Percentiles rank a stretch among this genome's conserved stretches.
These are phyloP conservation scores for Hemisphaericaspora nanyangensis DNA, from an alignment of 805 yeast species.

Conservation along the genomic window DNA sequence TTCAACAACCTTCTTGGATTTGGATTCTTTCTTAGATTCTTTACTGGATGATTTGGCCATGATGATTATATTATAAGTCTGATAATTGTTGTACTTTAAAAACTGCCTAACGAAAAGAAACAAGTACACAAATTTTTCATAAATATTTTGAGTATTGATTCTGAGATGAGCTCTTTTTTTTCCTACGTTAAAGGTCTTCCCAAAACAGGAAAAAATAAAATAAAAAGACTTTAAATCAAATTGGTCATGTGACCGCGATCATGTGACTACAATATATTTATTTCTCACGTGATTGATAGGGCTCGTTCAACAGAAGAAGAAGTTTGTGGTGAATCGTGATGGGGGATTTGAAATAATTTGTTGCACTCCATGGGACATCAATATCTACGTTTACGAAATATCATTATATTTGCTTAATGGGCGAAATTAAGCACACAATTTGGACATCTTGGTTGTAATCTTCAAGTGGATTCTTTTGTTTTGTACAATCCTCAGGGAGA, in stretches of 20 bases:
- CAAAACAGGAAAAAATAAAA: not conserved
- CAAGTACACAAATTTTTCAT: constrained; percentile 1
- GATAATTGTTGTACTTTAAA: not conserved
- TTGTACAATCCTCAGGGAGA: too few relatives aligned
- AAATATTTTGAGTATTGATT: not conserved
- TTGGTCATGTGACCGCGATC: not conserved
- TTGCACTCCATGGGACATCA: too few relatives aligned
- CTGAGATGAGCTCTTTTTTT: constrained; percentile 6
- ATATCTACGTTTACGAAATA: too few relatives aligned
- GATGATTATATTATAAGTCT: constrained; percentile 8
- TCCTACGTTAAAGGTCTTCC: not conserved
- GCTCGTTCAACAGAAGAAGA: too few relatives aligned
- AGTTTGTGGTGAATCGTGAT: too few relatives aligned
- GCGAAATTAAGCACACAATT: too few relatives aligned
- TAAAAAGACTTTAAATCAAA: not conserved
- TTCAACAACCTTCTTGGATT: constrained; percentile 19
- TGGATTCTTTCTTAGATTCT: constrained; percentile 21
- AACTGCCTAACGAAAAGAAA: not conserved
- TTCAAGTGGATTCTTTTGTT: too few relatives aligned
- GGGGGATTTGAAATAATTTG: too few relatives aligned
- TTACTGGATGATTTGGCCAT: constrained; percentile 40
- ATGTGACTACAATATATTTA: not conserved
- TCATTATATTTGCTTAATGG: too few relatives aligned
- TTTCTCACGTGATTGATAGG: not conserved
- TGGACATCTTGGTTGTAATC: too few relatives aligned